Conservation (phyloP, 192 early-diverging fungal species). For the Thamnidium elegans region DNA sequence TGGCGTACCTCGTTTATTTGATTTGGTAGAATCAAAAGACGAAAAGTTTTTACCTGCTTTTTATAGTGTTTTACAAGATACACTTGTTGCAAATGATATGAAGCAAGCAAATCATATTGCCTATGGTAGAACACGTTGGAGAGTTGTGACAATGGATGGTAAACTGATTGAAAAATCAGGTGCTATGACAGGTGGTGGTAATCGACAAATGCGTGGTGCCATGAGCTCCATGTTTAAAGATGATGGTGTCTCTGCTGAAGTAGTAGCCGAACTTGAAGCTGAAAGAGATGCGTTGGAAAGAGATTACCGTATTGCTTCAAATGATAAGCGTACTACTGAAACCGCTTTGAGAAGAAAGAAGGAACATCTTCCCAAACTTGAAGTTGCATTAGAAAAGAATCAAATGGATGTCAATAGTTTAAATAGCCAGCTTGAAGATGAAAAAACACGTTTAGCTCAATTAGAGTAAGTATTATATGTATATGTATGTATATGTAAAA, state of each 20-base stretch:
- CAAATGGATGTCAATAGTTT: slow-evolving; percentile 72
- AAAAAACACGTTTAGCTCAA: slow-evolving; percentile 58
- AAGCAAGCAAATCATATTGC: slow-evolving; percentile 86
- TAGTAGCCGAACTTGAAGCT: slow-evolving; percentile 54
- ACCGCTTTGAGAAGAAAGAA: slow-evolving; percentile 49
- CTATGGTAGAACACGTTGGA: slow-evolving; percentile 75
- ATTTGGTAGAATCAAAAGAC: slow-evolving; percentile 79
- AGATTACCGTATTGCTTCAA: slow-evolving; percentile 48
- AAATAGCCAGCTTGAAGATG: slow-evolving; percentile 65
- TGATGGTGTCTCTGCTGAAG: slow-evolving; percentile 52
- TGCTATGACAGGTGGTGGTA: slow-evolving; percentile 92
- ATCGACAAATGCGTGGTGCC: slow-evolving; percentile 67
- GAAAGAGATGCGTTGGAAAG: slow-evolving; percentile 58
- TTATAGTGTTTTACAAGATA: slow-evolving; percentile 82
- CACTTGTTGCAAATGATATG: slow-evolving; percentile 82
- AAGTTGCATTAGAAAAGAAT: slow-evolving; percentile 63
- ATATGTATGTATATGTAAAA: neutral
- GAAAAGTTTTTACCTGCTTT: slow-evolving; percentile 76
- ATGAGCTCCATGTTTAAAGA: slow-evolving; percentile 80
- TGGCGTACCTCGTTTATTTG: slow-evolving; percentile 83
- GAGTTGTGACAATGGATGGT: slow-evolving; percentile 93
- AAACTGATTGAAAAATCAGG: slow-evolving; percentile 88
- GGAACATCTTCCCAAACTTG: slow-evolving; percentile 51
- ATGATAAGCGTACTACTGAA: slow-evolving; percentile 40
- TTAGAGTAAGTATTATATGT: slow-evolving; percentile 45